A percentile compares a stretch with the other conserved stretches of the same genome.
Conservation (phyloP, 345 rosid genomes). For the Limnanthes douglasii region DNA sequence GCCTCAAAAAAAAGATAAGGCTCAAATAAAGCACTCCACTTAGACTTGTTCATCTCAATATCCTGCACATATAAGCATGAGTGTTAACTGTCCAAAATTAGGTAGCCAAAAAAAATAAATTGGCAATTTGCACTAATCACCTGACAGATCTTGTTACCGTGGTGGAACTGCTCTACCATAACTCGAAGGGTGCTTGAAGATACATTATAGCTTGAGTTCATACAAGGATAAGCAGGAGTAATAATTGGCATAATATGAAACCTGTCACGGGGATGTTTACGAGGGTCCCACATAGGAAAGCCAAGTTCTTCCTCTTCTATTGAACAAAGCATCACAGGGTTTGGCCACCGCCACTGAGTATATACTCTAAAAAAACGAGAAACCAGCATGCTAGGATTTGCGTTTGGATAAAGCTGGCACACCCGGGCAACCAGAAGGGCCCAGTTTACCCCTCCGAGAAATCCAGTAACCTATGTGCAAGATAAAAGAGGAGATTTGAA, state of each 20-base stretch:
- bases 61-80: conserved; percentile 17
- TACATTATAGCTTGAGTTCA: conserved; percentile 75
- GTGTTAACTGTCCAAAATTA: not conserved
- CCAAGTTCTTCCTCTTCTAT: conserved; percentile 56
- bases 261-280: conserved; percentile 50
- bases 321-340: conserved; percentile 66
- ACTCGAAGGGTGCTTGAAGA: conserved; percentile 58
- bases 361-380: conserved; percentile 57
- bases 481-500: not conserved
- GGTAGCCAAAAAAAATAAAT: not conserved
- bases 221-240: conserved; percentile 79
- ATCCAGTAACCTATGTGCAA: conserved; percentile 46
- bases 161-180: conserved; percentile 57
- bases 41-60: conserved; percentile 44
- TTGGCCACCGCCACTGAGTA: conserved; percentile 75
- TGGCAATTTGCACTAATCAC: conserved; percentile 8
- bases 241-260: conserved; percentile 61
- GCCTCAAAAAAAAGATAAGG: conserved; percentile 57
- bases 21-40: conserved; percentile 50
- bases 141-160: conserved; percentile 46
- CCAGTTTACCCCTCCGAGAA: conserved; percentile 72
- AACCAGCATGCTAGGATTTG: conserved; percentile 56
- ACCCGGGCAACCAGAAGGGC: conserved; percentile 62
- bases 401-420: conserved; percentile 74
- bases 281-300: conserved; percentile 60